phyloP scores from a whole-genome alignment of 179 eudicot genomes.

The Silene coronaria region DNA sequence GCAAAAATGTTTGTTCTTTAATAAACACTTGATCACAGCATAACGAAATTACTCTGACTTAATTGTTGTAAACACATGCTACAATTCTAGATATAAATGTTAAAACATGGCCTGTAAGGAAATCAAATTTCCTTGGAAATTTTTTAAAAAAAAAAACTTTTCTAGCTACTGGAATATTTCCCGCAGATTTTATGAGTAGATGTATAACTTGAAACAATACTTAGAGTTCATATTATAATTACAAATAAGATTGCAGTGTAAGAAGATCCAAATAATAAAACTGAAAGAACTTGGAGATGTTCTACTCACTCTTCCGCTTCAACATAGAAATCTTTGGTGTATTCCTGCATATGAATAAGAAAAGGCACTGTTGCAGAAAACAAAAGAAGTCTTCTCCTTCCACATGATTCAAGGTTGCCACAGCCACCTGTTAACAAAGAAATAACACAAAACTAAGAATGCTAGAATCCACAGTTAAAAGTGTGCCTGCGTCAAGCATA shows the following conservation, averaged over 20 bases:
- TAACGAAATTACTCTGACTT: background rate
- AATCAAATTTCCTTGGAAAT: background rate
- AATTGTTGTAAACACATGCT: background rate
- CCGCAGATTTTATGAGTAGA: background rate
- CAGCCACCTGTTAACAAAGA: conserved; percentile 28
- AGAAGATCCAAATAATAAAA: background rate
- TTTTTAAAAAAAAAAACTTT: background rate
- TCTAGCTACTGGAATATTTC: background rate
- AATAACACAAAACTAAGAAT: conserved; percentile 1
- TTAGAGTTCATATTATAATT: background rate
- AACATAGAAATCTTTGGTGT: conserved; percentile 22
- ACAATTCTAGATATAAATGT: background rate
- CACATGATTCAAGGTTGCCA: conserved; percentile 18
- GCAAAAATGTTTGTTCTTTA: background rate
- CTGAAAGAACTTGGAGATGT: background rate
- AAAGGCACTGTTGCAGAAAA: conserved; percentile 32
- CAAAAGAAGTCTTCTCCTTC: conserved; percentile 46
- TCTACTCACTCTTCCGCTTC: conserved; percentile 46
- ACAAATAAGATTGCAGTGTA: background rate
- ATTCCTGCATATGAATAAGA: conserved; percentile 30
- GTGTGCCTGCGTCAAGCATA: background rate
- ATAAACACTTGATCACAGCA: background rate
- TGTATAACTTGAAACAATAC: background rate
- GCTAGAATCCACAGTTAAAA: background rate
- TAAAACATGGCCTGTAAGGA: background rate